Base-by-base conservation (phyloP, 345 rosid genomes). In the Fremontodendron californicum region DNA sequence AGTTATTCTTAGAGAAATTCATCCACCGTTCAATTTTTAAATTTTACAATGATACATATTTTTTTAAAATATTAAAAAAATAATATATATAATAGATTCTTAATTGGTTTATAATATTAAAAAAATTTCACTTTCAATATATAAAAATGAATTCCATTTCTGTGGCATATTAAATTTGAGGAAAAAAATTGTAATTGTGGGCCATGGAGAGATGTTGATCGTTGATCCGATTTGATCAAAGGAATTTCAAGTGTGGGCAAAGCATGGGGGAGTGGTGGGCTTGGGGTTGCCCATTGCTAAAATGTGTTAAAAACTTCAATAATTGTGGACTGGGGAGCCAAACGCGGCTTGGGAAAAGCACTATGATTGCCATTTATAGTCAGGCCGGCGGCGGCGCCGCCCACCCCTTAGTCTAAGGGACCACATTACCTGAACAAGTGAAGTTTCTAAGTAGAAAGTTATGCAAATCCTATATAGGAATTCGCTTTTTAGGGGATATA, bases 161-260 rank as follows among this genome's bases (percentile, higher is more conserved):
- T n/a, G 63, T 11, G 31, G 31, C 63, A 25, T 21, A 25, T 25
- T 58, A 27, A 60, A 60, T 11, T 2, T 37, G 37, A 1, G 37
- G 16, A 45, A 45, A 12, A 25, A 23, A 52, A 3, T 3, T 57
- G 9, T 57, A 15, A 18, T 64, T 37, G 69, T 64, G 69, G 69
- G 25, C 45, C 69, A 64, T 11, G 1, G 27, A n/a, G 19, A 65
- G 15, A 37, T 19, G 16, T n/a, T n/a, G 70, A 39, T 65, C 65
- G 65, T 29, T 29, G n/a, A 61, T 61, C 48, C 70, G 9, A 65
- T 65, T 37, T n/a, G 27, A 65, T 65, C 70, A n/a, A 37, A 65
- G 48, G 29, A 33, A 65, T 39, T 39, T 21, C 48, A 39, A 65
- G 29, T 16, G 21, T 9, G 23, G 48, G 18, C 27, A n/a, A 15